Evolutionary conservation across 2,329 filamentous ascomycete genomes (phyloP), one percentile per base, ranked within the genome.

Genomic region (Monosporascus sp.): DNA sequence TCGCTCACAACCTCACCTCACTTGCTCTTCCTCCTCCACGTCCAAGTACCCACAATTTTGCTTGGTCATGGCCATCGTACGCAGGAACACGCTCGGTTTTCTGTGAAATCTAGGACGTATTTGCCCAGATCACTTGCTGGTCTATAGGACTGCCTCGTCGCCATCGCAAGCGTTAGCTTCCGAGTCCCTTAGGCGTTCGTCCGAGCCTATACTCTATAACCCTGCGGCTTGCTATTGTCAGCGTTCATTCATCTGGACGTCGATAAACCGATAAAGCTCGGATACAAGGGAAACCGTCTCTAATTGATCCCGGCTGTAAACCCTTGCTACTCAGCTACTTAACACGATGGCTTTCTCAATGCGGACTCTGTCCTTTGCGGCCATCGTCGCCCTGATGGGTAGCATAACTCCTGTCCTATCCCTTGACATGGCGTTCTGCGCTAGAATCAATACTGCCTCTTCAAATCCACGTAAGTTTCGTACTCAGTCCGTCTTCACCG

Each of bases 381-480:
- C 58, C 55, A 50, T 58, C 7, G n/a, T 64, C 31, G 56, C 60
- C 49, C 43, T 65, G 20, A 40, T 64, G 37, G 53, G 46, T 41
- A 56, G 57, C 20, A 38, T 63, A 48, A 58, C 60, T 43, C 53
- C 53, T 26, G 65, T 64, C 26, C 66, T 64, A 16, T 67, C 70
- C 2, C 56, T 73, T 31, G 58, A 61, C 16, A 69, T 75, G 51
- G 64, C 64, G 16, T 80, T 77, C 57, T 81, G 78, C 61, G 73
- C 78, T 38, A 72, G 58, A 37, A 59, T 75, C 48, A 80, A 80
- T 59, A 80, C 77, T 1, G 76, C 68, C 17, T 64, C 66, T 16
- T 73, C 69, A 27, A 47, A 53, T 51, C 66, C 65, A n/a, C 75
- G 77, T 79, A 67, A 66, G 76, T 73, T 41, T 16, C 24, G 20